These are phyloP conservation scores for Ambrosia hybrid DNA, from an alignment of 140 eudicot species.

Conservation along the genomic window DNA sequence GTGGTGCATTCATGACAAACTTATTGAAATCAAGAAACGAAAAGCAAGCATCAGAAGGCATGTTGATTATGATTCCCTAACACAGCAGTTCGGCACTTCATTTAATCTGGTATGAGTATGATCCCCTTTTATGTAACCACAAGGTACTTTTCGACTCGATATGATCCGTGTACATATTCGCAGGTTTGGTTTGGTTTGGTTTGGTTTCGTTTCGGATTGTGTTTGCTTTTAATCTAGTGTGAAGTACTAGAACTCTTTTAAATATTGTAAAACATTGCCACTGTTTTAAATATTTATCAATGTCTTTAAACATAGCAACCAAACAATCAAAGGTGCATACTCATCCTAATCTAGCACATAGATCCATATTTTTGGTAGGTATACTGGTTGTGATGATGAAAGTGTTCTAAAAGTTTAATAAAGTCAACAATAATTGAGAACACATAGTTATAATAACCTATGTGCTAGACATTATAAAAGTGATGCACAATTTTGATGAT, in stretches of 20 bases:
- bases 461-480: neutral
- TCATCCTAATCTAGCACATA: neutral
- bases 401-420: neutral
- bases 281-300: neutral
- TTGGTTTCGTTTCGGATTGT: conserved; percentile 20
- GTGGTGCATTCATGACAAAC: conserved; percentile 86
- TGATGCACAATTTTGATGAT: neutral
- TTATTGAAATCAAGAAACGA: conserved; percentile 68
- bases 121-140: neutral
- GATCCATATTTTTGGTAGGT: neutral
- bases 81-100: conserved; percentile 21
- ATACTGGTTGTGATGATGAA: neutral
- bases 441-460: too few relatives aligned
- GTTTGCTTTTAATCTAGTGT: conserved; percentile 5
- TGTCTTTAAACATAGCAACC: neutral
- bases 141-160: conserved; percentile 1
- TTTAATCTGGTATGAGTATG: conserved; percentile 35
- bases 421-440: neutral
- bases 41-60: conserved; percentile 22
- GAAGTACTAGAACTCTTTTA: neutral
- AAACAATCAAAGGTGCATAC: neutral
- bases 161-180: conserved; percentile 11
- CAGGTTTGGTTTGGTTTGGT: neutral
- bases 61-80: conserved; percentile 28
- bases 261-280: neutral